Percentiles rank a stretch among this genome's conserved stretches.
These are phyloP conservation scores for Tetraselmis chui DNA, from an alignment of 139 green algal genomes.

Conservation along the genomic window DNA sequence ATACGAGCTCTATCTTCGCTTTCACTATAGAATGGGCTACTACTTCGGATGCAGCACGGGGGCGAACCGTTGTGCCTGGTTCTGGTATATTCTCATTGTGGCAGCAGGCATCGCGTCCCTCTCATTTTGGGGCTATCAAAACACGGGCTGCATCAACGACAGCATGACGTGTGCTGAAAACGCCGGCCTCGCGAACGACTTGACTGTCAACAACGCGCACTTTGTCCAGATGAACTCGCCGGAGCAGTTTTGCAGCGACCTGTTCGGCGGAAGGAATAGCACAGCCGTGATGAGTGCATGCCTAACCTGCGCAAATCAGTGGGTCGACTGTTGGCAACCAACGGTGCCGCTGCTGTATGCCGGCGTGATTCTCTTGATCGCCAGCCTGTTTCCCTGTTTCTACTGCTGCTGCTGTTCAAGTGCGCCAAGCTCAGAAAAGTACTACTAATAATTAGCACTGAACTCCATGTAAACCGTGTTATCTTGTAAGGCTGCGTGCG, in stretches of 20 bases:
- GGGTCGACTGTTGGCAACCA: neutral
- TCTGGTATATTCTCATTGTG: neutral
- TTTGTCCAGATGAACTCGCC: neutral
- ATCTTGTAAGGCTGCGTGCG: too few relatives aligned
- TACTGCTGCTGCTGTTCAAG: neutral
- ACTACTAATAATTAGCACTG: too few relatives aligned
- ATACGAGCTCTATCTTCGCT: too few relatives aligned
- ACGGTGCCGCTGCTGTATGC: neutral
- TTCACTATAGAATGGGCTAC: neutral
- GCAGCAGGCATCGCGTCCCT: neutral
- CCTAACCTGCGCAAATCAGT: neutral
- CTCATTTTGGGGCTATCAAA: neutral
- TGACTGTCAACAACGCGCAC: neutral
- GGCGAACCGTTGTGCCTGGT: neutral
- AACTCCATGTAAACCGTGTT: too few relatives aligned
- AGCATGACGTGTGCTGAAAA: neutral
- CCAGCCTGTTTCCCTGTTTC: neutral
- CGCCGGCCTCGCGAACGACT: neutral
- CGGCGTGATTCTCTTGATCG: neutral
- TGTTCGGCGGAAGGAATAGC: neutral
- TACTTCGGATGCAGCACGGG: neutral
- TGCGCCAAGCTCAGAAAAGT: neutral
- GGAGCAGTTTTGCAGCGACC: neutral
- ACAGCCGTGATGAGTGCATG: neutral
- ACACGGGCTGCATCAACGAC: neutral